A percentile compares a stretch with the other conserved stretches of the same genome.
phyloP scores from a whole-genome alignment of 2,329 filamentous ascomycete species.

The Sporothrix variecibatus region DNA sequence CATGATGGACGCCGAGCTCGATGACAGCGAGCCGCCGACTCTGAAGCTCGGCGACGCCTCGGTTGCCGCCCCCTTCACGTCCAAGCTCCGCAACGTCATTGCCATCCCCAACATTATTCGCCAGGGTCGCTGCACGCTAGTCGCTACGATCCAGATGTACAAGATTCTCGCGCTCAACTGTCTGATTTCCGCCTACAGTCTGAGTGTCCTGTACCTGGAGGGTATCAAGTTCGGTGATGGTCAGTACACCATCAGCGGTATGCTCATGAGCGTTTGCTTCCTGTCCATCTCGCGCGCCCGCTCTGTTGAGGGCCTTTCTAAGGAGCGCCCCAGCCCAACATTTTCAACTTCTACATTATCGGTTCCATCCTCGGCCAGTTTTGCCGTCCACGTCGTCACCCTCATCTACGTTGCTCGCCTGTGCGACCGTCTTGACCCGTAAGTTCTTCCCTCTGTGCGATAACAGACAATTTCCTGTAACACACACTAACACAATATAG shows the following conservation, averaged over 20 bases:
- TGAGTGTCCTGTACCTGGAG: constrained; percentile 94
- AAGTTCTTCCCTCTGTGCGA: constrained; percentile 53
- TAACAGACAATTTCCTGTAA: too few relatives aligned
- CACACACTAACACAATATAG: constrained; percentile 38
- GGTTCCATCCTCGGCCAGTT: constrained; percentile 97
- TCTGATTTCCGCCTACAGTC: constrained; percentile 93
- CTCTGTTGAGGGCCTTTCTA: constrained; percentile 91
- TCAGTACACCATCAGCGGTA: constrained; percentile 97
- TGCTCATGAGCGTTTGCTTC: constrained; percentile 99
- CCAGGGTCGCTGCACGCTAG: constrained; percentile 94
- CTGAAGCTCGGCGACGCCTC: constrained; percentile 98
- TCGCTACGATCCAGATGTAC: constrained; percentile 99
- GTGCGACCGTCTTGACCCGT: constrained; percentile 84
- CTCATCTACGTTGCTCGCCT: constrained; percentile 91
- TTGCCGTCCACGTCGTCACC: constrained; percentile 91
- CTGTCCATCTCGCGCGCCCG: constrained; percentile 96
- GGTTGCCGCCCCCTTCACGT: constrained; percentile 95
- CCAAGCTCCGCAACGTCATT: constrained; percentile 94
- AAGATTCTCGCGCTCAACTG: constrained; percentile 98
- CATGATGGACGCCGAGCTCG: constrained; percentile 86
- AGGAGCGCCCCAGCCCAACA: constrained; percentile 96
- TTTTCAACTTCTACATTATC: constrained; percentile 99
- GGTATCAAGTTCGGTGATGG: constrained; percentile 99
- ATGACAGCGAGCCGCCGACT: constrained; percentile 76
- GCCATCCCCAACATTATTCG: constrained; percentile 98